phyloP scores from a whole-genome alignment of 1,284 basidiomycete genomes.

The Schizophyllum commune region DNA sequence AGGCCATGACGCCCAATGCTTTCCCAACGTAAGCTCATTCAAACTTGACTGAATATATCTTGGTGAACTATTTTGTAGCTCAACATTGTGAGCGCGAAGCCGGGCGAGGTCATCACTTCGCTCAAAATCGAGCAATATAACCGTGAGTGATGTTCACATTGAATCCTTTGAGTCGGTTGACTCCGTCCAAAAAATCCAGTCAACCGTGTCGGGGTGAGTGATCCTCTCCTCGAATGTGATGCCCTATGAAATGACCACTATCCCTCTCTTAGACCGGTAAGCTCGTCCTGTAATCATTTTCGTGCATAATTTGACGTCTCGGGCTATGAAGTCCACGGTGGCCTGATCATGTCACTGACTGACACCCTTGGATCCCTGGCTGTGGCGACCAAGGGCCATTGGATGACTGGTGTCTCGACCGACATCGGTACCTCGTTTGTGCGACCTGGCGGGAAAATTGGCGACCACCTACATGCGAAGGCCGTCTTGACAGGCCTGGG shows the following conservation, averaged over 20 bases:
- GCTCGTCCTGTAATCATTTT: constrained; percentile 1
- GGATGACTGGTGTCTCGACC: constrained; percentile 83
- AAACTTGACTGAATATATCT: neutral
- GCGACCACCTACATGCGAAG: constrained; percentile 56
- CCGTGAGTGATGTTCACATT: constrained; percentile 32
- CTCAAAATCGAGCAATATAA: constrained; percentile 69
- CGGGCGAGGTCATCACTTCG: constrained; percentile 58
- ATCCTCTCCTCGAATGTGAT: constrained; percentile 2
- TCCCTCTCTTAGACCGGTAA: constrained; percentile 20
- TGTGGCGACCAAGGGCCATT: constrained; percentile 73
- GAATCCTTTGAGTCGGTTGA: neutral
- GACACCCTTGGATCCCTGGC: constrained; percentile 83
- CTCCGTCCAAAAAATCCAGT: constrained; percentile 27
- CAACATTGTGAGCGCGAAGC: constrained; percentile 51
- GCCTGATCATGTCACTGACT: constrained; percentile 76
- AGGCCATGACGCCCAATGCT: constrained; percentile 75
- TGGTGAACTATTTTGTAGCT: constrained; percentile 35
- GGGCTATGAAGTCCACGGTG: constrained; percentile 60
- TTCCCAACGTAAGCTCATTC: constrained; percentile 50
- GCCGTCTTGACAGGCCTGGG: constrained; percentile 60
- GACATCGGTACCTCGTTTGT: constrained; percentile 84
- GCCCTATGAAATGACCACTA: neutral
- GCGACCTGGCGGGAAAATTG: constrained; percentile 57
- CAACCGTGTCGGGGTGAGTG: constrained; percentile 66
- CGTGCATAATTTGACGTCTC: constrained; percentile 18